Percentiles rank a stretch among this genome's conserved stretches.
Evolutionary conservation across 495 filamentous ascomycete species (phyloP).

Genomic region (Daldinia caldariorum): DNA sequence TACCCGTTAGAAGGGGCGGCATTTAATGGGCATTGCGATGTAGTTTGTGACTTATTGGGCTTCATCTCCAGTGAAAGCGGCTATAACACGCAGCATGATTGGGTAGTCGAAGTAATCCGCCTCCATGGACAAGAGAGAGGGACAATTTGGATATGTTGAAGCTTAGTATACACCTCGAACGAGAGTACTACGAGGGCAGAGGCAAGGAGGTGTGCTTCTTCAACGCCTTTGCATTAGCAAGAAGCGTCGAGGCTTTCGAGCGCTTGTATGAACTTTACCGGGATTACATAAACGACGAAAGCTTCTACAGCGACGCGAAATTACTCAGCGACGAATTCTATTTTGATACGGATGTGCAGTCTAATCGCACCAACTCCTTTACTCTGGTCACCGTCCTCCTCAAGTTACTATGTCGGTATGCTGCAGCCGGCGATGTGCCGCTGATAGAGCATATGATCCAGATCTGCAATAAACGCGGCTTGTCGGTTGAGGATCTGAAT

Average conservation of each 20-base stretch:
- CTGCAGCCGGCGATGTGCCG: background rate
- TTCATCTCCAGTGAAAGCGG: background rate
- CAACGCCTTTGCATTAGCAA: background rate
- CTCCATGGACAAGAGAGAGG: background rate
- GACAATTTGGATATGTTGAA: background rate
- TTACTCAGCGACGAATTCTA: no score
- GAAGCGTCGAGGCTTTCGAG: background rate
- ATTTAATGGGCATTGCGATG: background rate
- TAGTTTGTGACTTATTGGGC: background rate
- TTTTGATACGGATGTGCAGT: background rate
- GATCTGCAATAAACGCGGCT: background rate
- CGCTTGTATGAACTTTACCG: background rate
- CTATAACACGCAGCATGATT: background rate
- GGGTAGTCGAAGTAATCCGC: no score
- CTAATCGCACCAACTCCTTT: background rate
- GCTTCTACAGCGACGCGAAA: background rate
- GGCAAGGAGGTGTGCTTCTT: no score
- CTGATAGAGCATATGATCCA: background rate
- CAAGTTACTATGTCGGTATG: background rate
- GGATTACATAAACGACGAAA: background rate
- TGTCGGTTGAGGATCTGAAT: background rate
- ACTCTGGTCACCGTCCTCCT: background rate
- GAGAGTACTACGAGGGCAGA: no score
- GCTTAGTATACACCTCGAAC: background rate
- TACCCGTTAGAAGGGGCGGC: background rate